Evolutionary conservation across 2,329 filamentous ascomycete species (phyloP), one percentile per base, ranked within the genome.

Genomic region (Coleophoma crateriformis): DNA sequence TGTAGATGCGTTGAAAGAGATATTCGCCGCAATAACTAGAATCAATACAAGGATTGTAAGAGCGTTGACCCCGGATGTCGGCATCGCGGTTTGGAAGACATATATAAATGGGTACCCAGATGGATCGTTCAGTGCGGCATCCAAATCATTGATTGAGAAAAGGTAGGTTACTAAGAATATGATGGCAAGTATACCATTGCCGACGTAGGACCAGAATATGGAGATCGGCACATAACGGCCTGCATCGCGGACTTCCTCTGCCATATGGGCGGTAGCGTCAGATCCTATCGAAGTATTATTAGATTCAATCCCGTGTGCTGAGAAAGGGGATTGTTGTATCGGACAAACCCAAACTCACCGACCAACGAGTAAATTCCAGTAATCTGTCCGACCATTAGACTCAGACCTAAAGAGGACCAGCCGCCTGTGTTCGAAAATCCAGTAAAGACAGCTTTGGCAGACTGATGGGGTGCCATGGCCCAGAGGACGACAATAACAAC

Each of bases 51-150:
- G 47, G 38, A 50, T 48, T 7, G 53, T 51, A 4, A 58, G 45
- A 10, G 39, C 53, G 15, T 53, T 58, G 15, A 53, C 50, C 3
- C 51, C 54, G 1, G 68, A 65, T 0, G 68, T 66, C 64, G 79
- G 72, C 5, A 71, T 70, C 10, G 71, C 73, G 2, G 74, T 72
- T 1, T 69, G 72, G 50, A 82, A 80, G 35, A 81, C 72, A 22
- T 75, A 69, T 56, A 75, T 68, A 61, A 77, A 72, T 3, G 77
- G 71, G 51, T 71, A 77, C 0, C 70, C 70, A 8, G 71, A 74
- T 1, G 66, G 61, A 0, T 68, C 63, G 2, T 60, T 48, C 7
- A 78, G 60, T 1, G 71, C 64, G 39, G 58, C 59, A 3, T 64
- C 62, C 12, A 69, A 52, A 14, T 62, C 60, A 1, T 58, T 64